Conservation (phyloP, 441 rosid species). For the Jatropha multifida region DNA sequence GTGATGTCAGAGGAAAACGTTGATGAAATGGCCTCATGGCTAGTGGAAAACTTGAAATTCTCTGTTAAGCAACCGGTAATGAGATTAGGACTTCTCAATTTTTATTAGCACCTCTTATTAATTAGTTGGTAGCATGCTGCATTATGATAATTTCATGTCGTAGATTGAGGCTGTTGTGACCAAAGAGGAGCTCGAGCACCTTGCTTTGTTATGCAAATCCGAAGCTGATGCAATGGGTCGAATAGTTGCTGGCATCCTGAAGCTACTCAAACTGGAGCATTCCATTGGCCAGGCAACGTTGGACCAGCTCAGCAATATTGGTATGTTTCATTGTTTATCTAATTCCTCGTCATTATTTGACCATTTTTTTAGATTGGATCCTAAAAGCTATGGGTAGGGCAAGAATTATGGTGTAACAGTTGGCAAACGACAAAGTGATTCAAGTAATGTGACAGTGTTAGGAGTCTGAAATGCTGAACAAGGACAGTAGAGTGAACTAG, state of each 20-base stretch:
- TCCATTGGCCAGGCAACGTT: slow-evolving; percentile 79
- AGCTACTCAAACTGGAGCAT: slow-evolving; percentile 77
- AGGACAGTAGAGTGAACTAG: not conserved
- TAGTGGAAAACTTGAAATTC: slow-evolving; percentile 75
- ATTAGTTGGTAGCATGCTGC: not conserved
- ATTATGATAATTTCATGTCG: slow-evolving; percentile 18
- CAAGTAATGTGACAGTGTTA: not conserved
- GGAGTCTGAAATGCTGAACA: slow-evolving; percentile 2
- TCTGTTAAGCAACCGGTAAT: slow-evolving; percentile 86
- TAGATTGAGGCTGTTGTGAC: slow-evolving; percentile 91
- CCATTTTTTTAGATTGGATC: not conserved
- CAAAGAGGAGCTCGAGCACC: slow-evolving; percentile 86
- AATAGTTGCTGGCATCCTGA: slow-evolving; percentile 79
- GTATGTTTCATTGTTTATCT: slow-evolving; percentile 38
- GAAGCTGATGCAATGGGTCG: slow-evolving; percentile 95
- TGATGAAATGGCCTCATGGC: slow-evolving; percentile 63
- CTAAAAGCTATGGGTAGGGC: not conserved
- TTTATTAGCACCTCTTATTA: slow-evolving; percentile 1
- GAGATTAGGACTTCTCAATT: slow-evolving; percentile 21
- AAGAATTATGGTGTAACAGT: not conserved
- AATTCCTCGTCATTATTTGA: slow-evolving; percentile 2
- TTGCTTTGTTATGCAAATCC: slow-evolving; percentile 73
- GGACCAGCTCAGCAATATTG: slow-evolving; percentile 89
- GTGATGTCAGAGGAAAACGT: slow-evolving; percentile 51
- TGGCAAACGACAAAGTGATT: not conserved